Conservation (phyloP, 2,329 filamentous ascomycete species). For the Saccharata proteae region DNA sequence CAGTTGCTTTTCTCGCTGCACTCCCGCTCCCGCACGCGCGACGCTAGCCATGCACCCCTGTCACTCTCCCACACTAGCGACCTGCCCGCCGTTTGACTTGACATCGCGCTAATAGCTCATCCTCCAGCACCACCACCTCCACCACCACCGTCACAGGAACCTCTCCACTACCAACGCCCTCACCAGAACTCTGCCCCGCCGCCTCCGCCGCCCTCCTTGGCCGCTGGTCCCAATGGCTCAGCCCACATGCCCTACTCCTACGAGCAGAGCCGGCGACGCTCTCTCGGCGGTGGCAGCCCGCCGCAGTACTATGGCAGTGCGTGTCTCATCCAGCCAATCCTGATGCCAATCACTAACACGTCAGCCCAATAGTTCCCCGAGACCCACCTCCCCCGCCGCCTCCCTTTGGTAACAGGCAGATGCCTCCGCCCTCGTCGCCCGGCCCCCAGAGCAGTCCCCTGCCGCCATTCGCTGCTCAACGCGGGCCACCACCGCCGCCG, state of each 20-base stretch:
- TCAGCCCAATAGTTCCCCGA: slow-evolving; percentile 26
- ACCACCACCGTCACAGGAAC: too few relatives aligned
- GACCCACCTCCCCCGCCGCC: slow-evolving; percentile 27
- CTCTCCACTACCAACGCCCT: slow-evolving; percentile 2
- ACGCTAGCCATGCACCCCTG: too few relatives aligned
- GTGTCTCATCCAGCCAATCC: slow-evolving; percentile 7
- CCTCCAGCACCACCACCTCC: slow-evolving; percentile 12
- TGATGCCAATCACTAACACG: slow-evolving; percentile 15
- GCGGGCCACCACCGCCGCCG: slow-evolving; percentile 32
- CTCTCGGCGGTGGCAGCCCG: slow-evolving; percentile 27
- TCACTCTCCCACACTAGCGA: too few relatives aligned
- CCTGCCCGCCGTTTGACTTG: too few relatives aligned
- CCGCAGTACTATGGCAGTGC: slow-evolving; percentile 24
- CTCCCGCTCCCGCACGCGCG: too few relatives aligned
- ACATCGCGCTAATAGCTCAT: background rate
- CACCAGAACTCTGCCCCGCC: slow-evolving; percentile 9
- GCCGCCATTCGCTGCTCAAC: slow-evolving; percentile 26
- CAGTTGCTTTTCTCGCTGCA: too few relatives aligned
- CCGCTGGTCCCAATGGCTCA: slow-evolving; percentile 4
- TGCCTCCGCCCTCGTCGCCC: slow-evolving; percentile 39
- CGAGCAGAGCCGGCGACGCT: slow-evolving; percentile 23
- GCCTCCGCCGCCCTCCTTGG: slow-evolving; percentile 6
- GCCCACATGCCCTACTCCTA: slow-evolving; percentile 7
- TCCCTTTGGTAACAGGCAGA: slow-evolving; percentile 31
- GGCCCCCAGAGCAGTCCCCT: slow-evolving; percentile 27